Base-by-base conservation (phyloP, 371 early-diverging fungal species). In the Polyrhizophydium stewartii region DNA sequence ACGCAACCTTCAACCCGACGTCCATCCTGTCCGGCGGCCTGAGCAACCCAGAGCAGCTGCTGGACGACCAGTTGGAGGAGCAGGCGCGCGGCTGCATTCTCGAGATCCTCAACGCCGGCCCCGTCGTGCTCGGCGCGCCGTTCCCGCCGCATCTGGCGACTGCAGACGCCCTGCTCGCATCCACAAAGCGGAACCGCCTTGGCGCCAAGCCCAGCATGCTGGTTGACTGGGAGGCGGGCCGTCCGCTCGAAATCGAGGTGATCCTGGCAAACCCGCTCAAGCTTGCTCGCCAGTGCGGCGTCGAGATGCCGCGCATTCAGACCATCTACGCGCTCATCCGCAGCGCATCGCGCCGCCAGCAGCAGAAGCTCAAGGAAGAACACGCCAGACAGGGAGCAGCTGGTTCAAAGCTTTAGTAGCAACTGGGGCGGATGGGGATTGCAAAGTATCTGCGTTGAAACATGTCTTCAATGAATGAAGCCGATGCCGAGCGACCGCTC, bases 1-100 rank as follows among this genome's bases (percentile, higher is more conserved):
- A 91, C 69, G 89, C 87, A 7, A 65, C 88, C 1, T 90, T 91
- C 71, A 89, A 88, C 47, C 86, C 89, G 0, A 74, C 88, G 1
- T 87, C 88, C 35, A 84, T 90, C 1, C 65, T 88, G 1, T 76
- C 87, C 0, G 86, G 89, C 9, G 78, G 87, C 64, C 64, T 72
- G 64, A 81, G 85, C 22, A 87, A 87, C 17, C 74, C 76, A 19
- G 73, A 82, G 41, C 72, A 90, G 57, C 67, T 90, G n/a, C 70
- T 53, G 0, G 75, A 85, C 49, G 66, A 82, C 19, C 70, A 73
- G 25, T 79, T 87, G 43, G 65, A 75, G 51, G 61, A 68, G 13
- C 73, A 85, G 53, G 71, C 82, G 1, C 71, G 66, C 27, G 71
- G 62, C 10, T 56, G 85, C 16, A 92, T 89, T 86, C 32, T 31